Evolutionary conservation across 2,329 filamentous ascomycete genomes (phyloP), one percentile per base, ranked within the genome.

Genomic region (Pyricularia grisea): DNA sequence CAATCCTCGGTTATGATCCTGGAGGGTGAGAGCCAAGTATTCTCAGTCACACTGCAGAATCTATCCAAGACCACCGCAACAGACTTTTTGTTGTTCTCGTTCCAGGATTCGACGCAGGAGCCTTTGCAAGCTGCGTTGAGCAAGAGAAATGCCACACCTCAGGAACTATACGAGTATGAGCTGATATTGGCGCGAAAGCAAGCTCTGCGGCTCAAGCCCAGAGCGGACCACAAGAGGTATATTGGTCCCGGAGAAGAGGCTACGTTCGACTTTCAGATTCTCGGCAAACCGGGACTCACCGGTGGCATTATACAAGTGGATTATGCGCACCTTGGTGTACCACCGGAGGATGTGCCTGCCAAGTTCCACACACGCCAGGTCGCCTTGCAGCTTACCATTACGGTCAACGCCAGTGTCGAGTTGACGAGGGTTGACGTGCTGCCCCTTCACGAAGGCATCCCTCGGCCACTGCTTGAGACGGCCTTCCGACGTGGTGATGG

Each of bases 1-100:
- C 94, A 97, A 75, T 92, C 91, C 27, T 92, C 93, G 11, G 82
- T 97, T 50, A 97, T 97, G 93, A 85, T 99, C 12, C 83, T 99
- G 6, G 94, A 98, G 79, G 95, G 95, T 63, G 94, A 99, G 78
- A 87, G 86, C 27, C 90, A 89, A 73, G 82, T 83, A 0, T 96
- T 98, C 75, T 90, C 87, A 0, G 85, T 97, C 20, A 94, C 91
- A 0, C 81, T 98, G 17, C 87, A 91, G 72, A 99, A 99, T 72
- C 82, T 88, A 10, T 95, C 93, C 0, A 73, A 76, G 7, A 81
- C 83, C 0, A 93, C 90, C 1, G 83, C 92, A 1, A 92, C 92
- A 1, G 92, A 97, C 75, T 90, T 98, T 69, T 81, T 97, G 50
- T 84, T 95, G 30, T 93, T 97, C 70, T 94, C 92, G 0, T 97